Evolutionary conservation across 768 basidiomycete species (phyloP).

Genomic region (Pisolithus sp.): DNA sequence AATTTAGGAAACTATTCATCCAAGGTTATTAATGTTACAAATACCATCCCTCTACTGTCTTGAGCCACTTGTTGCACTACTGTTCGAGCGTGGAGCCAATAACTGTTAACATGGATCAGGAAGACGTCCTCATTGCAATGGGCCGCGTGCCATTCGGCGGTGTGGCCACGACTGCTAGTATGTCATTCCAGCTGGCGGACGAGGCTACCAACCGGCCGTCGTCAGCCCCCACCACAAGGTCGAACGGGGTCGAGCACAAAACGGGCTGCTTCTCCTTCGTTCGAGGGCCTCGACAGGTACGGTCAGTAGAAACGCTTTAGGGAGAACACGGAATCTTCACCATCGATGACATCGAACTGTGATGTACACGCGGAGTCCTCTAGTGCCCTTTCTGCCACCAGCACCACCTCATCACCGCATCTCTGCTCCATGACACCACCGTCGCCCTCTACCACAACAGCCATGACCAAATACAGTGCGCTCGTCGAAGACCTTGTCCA

Average conservation of each 20-base stretch:
- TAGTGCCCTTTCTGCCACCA: not conserved
- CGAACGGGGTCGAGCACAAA: slow-evolving; percentile 35
- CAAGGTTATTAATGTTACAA: too few species aligned
- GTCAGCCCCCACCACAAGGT: not conserved
- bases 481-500: slow-evolving; percentile 60
- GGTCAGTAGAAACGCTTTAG: slow-evolving; percentile 56
- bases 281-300: slow-evolving; percentile 43
- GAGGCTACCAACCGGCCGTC: slow-evolving; percentile 7
- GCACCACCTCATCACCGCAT: not conserved
- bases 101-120: too few species aligned
- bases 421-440: not conserved
- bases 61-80: too few species aligned
- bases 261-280: slow-evolving; percentile 56
- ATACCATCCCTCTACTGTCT: too few species aligned
- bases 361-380: not conserved
- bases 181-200: not conserved
- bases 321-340: slow-evolving; percentile 30
- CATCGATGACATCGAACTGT: slow-evolving; percentile 12
- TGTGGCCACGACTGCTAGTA: too few species aligned
- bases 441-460: not conserved
- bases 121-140: too few species aligned
- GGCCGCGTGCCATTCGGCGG: too few species aligned
- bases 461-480: slow-evolving; percentile 7
- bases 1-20: too few species aligned
- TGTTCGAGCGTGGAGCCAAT: too few species aligned